Evolutionary conservation across 2,329 filamentous ascomycete species (phyloP).

Genomic region (Simplicillium sp.): DNA sequence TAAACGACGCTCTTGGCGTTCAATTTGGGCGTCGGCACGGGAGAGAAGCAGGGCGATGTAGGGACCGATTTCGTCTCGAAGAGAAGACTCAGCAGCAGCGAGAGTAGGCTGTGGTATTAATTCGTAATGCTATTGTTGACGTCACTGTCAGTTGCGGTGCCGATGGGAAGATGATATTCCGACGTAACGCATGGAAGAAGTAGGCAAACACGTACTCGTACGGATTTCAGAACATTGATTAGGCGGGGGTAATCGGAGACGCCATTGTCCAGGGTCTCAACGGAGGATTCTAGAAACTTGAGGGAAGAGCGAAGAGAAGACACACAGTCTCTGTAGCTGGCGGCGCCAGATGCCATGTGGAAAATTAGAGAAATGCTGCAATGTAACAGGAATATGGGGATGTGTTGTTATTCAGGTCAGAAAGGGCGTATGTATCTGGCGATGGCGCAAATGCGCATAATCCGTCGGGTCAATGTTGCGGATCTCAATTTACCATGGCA

Average conservation of each 20-base stretch:
- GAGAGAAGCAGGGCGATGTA: slow-evolving; percentile 71
- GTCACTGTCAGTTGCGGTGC: not conserved
- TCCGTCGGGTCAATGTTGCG: too few relatives aligned
- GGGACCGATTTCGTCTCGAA: slow-evolving; percentile 84
- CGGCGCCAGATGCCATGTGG: slow-evolving; percentile 15
- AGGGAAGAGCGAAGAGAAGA: slow-evolving; percentile 50
- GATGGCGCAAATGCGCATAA: too few relatives aligned
- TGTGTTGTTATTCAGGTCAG: slow-evolving; percentile 2
- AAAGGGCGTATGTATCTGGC: not conserved
- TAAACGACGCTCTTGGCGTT: slow-evolving; percentile 73
- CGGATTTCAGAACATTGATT: slow-evolving; percentile 44
- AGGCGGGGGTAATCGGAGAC: slow-evolving; percentile 50
- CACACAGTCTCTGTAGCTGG: slow-evolving; percentile 48
- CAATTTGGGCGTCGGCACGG: slow-evolving; percentile 74
- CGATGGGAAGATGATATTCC: not conserved
- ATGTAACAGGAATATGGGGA: not conserved
- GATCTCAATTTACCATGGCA: too few relatives aligned
- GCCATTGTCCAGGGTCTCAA: slow-evolving; percentile 44
- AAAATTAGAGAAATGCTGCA: slow-evolving; percentile 8
- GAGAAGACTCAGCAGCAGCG: slow-evolving; percentile 69
- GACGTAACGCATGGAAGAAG: not conserved
- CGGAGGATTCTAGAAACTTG: slow-evolving; percentile 50
- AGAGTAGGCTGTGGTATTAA: slow-evolving; percentile 80
- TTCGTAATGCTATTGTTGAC: slow-evolving; percentile 68
- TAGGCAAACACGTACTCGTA: slow-evolving; percentile 34